Base-by-base conservation (phyloP, 2,329 filamentous ascomycete genomes). In the Trichoderma semiorbis region DNA sequence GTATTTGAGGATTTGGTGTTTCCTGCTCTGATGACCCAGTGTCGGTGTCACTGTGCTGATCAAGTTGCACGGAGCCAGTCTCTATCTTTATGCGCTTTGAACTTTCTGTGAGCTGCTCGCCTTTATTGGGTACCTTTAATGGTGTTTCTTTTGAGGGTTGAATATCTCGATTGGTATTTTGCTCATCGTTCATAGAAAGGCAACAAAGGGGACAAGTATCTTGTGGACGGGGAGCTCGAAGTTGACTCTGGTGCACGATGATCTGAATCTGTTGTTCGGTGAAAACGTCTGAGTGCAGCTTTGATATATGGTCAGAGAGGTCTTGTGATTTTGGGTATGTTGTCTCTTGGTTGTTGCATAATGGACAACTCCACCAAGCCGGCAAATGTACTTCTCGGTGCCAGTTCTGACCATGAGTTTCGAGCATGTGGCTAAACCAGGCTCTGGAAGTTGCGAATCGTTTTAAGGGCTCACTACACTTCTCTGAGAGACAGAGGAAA, bases 341-440 rank as follows among this genome's bases (percentile, higher is more conserved):
- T 1, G 68, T 39, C 6, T 63, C 58, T 24, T 57, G 36, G 11
- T 32, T 63, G 7, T 70, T 69, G 26, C 72, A 73, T 16, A 73
- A 30, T 10, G 72, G 72, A 12, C 72, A 73, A 26, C 62, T 39
- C 70, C 70, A 73, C 32, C 34, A 65, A 3, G 43, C 18, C 6
- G 72, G 72, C 3, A 64, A 32, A 57, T 73, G 72, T 0, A 70
- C 34, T 58, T 72, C 70, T 53, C 61, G 70, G 43, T 73, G 60
- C 72, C 72, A 73, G 5, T 60, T 62, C 26, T 69, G 50, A 32
- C 72, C 72, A 36, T 73, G 72, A 3, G 61, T 12, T 39, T 61
- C 26, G 12, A 60, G 16, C 72, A 73, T 73, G 28, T 73, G 72
- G 2, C 30, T 43, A 2, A 70, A 66, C 72, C 72, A 73, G 10